Percentiles rank a stretch among this genome's conserved stretches.
Evolutionary conservation across 768 basidiomycete genomes (phyloP).

Genomic region (Lactarius vividus): DNA sequence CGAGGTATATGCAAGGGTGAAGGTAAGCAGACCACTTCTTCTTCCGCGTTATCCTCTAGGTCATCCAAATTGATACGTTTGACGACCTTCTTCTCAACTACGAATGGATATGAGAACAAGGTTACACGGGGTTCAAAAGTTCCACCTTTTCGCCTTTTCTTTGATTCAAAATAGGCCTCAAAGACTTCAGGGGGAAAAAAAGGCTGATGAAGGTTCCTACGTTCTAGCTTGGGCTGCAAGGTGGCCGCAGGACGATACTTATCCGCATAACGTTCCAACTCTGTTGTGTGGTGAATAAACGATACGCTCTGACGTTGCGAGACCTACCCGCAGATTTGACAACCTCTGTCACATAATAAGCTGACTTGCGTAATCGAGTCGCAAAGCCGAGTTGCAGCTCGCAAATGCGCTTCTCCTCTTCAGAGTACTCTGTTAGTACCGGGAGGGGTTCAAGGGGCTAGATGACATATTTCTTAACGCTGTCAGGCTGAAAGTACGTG

Average conservation of each 20-base stretch:
- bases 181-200: slow-evolving; percentile 80
- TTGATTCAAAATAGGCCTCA: slow-evolving; percentile 77
- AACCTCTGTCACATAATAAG: slow-evolving; percentile 72
- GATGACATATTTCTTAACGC: slow-evolving; percentile 19
- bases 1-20: not conserved
- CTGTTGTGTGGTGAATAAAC: slow-evolving; percentile 37
- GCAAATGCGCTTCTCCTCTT: slow-evolving; percentile 63
- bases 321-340: slow-evolving; percentile 58
- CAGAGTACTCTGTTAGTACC: slow-evolving; percentile 60
- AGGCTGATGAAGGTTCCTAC: slow-evolving; percentile 64
- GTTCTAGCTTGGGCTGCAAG: slow-evolving; percentile 64
- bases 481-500: slow-evolving; percentile 10
- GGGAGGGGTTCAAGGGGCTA: slow-evolving; percentile 68
- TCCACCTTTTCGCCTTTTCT: slow-evolving; percentile 56
- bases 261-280: slow-evolving; percentile 79
- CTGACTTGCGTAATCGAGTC: slow-evolving; percentile 60
- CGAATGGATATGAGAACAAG: slow-evolving; percentile 6
- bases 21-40: slow-evolving; percentile 12
- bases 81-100: slow-evolving; percentile 16
- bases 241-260: slow-evolving; percentile 66
- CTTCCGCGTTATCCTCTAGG: slow-evolving; percentile 22
- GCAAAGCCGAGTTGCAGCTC: slow-evolving; percentile 67
- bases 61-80: slow-evolving; percentile 27
- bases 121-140: not conserved
- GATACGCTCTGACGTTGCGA: not conserved